These are phyloP conservation scores for Graphium sp. DNA, from an alignment of 2,329 filamentous ascomycete genomes.

Conservation along the genomic window DNA sequence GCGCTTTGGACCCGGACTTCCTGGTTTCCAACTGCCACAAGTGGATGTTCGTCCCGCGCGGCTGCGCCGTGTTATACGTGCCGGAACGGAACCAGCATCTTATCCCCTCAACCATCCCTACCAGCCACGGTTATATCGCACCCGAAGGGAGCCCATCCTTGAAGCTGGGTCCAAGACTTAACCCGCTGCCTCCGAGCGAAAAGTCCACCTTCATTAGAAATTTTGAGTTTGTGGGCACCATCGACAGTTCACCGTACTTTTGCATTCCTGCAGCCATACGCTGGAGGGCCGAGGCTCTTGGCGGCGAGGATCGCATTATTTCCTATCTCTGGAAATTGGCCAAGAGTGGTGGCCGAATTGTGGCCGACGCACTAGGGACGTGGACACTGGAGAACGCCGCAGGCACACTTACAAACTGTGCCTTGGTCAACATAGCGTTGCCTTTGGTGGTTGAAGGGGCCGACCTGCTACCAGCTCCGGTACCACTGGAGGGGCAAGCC, in stretches of 20 bases:
- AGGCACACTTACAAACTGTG: slow-evolving; percentile 46
- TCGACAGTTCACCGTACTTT: slow-evolving; percentile 55
- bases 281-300: slow-evolving; percentile 52
- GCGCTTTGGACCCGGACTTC: slow-evolving; percentile 59
- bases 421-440: slow-evolving; percentile 56
- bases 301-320: slow-evolving; percentile 56
- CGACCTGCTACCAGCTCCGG: too few species aligned
- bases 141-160: slow-evolving; percentile 7
- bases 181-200: slow-evolving; percentile 21
- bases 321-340: slow-evolving; percentile 47
- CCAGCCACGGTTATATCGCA: slow-evolving; percentile 60
- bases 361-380: slow-evolving; percentile 50
- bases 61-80: slow-evolving; percentile 68
- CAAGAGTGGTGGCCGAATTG: slow-evolving; percentile 39
- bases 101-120: slow-evolving; percentile 60
- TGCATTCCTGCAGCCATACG: slow-evolving; percentile 55
- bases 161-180: slow-evolving; percentile 11
- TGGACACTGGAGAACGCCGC: slow-evolving; percentile 51
- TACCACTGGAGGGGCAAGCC: too few species aligned
- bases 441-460: slow-evolving; percentile 32
- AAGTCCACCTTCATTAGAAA: slow-evolving; percentile 48
- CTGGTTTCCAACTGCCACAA: slow-evolving; percentile 80
- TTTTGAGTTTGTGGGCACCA: slow-evolving; percentile 65
- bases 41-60: slow-evolving; percentile 72
- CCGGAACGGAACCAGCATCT: slow-evolving; percentile 59